Evolutionary conservation across 768 basidiomycete genomes (phyloP).

Genomic region (Agaricus subrufescens): DNA sequence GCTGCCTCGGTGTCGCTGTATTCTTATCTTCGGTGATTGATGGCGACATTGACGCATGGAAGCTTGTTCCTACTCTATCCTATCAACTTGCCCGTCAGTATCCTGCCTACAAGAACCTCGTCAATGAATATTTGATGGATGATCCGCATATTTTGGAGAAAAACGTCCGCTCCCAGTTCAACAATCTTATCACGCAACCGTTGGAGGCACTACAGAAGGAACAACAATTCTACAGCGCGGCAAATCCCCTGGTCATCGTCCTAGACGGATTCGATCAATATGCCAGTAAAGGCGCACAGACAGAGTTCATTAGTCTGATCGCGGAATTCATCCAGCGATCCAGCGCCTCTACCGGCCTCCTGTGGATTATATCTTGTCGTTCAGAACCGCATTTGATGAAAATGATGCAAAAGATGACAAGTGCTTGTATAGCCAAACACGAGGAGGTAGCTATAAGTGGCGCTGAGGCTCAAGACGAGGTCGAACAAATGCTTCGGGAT

Average conservation of each 20-base stretch:
- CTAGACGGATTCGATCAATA: not conserved
- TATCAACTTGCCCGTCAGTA: not conserved
- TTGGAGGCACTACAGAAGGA: not conserved
- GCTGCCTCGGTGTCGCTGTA: not conserved
- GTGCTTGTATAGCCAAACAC: not conserved
- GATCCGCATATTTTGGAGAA: not conserved
- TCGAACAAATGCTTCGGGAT: not conserved
- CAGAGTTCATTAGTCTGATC: not conserved
- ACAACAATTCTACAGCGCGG: not conserved
- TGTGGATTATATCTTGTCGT: not conserved
- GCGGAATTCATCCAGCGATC: not conserved
- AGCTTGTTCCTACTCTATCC: not conserved
- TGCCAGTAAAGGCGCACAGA: not conserved
- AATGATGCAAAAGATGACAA: not conserved
- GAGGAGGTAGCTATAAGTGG: not conserved
- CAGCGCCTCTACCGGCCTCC: not conserved
- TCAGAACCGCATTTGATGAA: not conserved
- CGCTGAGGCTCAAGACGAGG: not conserved
- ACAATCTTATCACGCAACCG: not conserved
- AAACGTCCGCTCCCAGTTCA: not conserved
- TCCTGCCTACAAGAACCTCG: not conserved
- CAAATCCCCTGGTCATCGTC: not conserved
- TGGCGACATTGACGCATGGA: not conserved
- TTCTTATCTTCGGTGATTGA: not conserved
- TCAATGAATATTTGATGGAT: not conserved